Evolutionary conservation across 441 rosid genomes (phyloP).

Genomic region (Syzygium syzygioides): DNA sequence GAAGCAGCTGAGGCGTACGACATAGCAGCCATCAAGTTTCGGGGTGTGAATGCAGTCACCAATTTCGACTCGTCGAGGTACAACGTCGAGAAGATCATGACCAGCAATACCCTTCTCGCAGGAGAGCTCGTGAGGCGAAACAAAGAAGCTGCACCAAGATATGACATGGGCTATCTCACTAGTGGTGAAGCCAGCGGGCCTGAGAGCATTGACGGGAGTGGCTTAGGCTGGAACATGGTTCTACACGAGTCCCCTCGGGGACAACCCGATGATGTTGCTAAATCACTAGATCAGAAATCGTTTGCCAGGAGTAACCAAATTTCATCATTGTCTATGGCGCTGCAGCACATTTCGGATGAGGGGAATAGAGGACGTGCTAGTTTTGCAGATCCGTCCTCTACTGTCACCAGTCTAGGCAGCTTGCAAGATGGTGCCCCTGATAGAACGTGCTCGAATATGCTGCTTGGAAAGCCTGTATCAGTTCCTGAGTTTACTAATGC

Average conservation of each 20-base stretch:
- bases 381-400: constrained; percentile 47
- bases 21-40: constrained; percentile 87
- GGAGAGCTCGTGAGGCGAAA: constrained; percentile 78
- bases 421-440: constrained; percentile 64
- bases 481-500: constrained; percentile 41
- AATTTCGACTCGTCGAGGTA: constrained; percentile 86
- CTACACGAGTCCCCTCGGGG: constrained; percentile 24
- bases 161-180: constrained; percentile 10
- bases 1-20: constrained; percentile 98
- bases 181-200: constrained; percentile 17
- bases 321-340: constrained; percentile 25
- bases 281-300: constrained; percentile 30
- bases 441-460: constrained; percentile 36
- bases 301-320: constrained; percentile 14
- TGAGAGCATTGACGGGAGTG: constrained; percentile 10
- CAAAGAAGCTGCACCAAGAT: constrained; percentile 28
- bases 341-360: constrained; percentile 27
- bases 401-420: constrained; percentile 53
- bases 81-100: constrained; percentile 86
- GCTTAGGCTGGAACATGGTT: constrained; percentile 38
- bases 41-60: constrained; percentile 90
- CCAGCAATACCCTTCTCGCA: constrained; percentile 77
- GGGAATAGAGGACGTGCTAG: constrained; percentile 31
- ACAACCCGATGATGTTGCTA: constrained; percentile 9
- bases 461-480: constrained; percentile 48